These are phyloP conservation scores for Teratosphaeria gauchensis DNA, from an alignment of 2,329 filamentous ascomycete genomes.

Conservation along the genomic window DNA sequence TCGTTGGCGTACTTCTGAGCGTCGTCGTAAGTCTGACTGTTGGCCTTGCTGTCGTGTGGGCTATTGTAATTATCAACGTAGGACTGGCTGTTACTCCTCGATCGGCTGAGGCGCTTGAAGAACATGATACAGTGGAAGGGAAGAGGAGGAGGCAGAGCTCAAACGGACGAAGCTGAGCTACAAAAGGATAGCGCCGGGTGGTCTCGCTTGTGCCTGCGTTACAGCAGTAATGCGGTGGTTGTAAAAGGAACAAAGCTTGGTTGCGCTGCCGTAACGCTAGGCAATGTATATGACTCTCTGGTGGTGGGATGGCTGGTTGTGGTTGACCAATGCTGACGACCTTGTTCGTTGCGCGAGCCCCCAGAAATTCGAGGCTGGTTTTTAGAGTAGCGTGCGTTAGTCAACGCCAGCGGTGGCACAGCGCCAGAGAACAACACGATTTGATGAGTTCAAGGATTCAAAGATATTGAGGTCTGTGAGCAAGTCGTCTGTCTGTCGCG, in stretches of 20 bases:
- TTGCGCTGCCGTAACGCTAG: neutral
- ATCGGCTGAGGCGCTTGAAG: constrained; percentile 40
- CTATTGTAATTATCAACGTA: constrained; percentile 38
- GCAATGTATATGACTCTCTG: neutral
- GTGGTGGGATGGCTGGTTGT: neutral
- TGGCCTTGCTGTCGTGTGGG: constrained; percentile 32
- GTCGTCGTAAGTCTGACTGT: constrained; percentile 38
- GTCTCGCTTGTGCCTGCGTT: neutral
- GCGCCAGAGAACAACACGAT: neutral
- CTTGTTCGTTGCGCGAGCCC: neutral
- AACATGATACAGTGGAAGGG: constrained; percentile 28
- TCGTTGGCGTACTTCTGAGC: constrained; percentile 26
- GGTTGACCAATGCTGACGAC: neutral
- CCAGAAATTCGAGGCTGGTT: neutral
- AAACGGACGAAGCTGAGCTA: neutral
- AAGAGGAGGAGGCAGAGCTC: neutral
- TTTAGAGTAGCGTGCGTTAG: neutral
- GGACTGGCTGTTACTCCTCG: constrained; percentile 39
- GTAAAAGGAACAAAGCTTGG: neutral
- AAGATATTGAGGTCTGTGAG: neutral
- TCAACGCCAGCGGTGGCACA: neutral
- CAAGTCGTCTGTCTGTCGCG: neutral
- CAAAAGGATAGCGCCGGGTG: neutral
- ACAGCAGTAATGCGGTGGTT: neutral
- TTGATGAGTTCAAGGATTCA: neutral